Percentiles rank a stretch among this genome's conserved stretches.
Conservation (phyloP, 192 early-diverging fungal genomes). For the Podila horticola region DNA sequence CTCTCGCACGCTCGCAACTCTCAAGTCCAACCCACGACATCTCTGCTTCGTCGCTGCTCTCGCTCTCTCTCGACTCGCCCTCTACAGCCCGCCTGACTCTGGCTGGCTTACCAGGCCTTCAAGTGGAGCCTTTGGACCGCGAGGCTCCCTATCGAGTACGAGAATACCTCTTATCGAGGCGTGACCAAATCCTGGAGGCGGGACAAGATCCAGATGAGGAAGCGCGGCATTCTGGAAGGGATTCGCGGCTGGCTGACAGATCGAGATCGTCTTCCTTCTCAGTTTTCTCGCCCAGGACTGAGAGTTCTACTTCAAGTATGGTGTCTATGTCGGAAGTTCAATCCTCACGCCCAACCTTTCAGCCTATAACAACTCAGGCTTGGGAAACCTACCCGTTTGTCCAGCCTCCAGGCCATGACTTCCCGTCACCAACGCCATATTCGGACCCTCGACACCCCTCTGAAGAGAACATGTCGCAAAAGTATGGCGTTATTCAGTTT, state of each 20-base stretch:
- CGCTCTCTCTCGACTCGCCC: conserved; percentile 34
- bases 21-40: conserved; percentile 25
- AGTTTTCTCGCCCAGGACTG: conserved; percentile 15
- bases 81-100: not conserved
- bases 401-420: not conserved
- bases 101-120: not conserved
- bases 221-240: not conserved
- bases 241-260: conserved; percentile 1
- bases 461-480: not conserved
- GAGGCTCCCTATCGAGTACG: not conserved
- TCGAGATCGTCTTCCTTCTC: conserved; percentile 21
- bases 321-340: not conserved
- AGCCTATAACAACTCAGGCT: not conserved
- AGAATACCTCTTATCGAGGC: not conserved
- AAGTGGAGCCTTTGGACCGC: not conserved
- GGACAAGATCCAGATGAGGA: not conserved
- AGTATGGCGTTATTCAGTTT: not conserved
- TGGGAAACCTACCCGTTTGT: not conserved
- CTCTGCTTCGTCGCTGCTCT: conserved; percentile 13
- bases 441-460: not conserved
- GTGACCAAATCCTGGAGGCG: not conserved
- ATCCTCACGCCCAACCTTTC: not conserved
- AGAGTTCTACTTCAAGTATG: conserved; percentile 1
- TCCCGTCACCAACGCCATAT: not conserved
- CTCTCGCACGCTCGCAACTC: not conserved